Conservation (phyloP, 106 monocot genomes). For the Apostasia shenzhenica region DNA sequence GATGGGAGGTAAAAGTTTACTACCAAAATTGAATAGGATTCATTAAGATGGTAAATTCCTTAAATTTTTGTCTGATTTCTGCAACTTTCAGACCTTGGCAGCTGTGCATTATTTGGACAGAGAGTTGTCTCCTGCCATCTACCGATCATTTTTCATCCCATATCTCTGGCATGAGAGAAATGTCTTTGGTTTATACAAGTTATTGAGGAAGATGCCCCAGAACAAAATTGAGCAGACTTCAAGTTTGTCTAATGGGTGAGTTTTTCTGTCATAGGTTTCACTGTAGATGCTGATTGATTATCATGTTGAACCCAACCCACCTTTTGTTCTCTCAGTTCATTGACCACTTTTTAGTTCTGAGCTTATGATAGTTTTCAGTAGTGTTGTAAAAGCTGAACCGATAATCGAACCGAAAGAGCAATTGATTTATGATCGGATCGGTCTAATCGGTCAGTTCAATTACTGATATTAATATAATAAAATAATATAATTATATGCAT, state of each 20-base stretch:
- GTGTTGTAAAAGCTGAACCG: too few relatives aligned
- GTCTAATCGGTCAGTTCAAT: too few relatives aligned
- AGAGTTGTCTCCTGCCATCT: slow-evolving; percentile 66
- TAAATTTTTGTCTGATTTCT: not conserved
- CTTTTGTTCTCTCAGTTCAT: too few relatives aligned
- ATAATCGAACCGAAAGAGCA: too few relatives aligned
- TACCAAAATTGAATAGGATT: too few relatives aligned
- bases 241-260: not conserved
- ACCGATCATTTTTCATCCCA: slow-evolving; percentile 94
- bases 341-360: too few relatives aligned
- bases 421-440: too few relatives aligned
- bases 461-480: too few relatives aligned
- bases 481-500: too few relatives aligned
- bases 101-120: slow-evolving; percentile 81
- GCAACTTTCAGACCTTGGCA: slow-evolving; percentile 57
- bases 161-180: slow-evolving; percentile 70
- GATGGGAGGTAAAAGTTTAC: slow-evolving; percentile 70
- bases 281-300: not conserved
- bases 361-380: too few relatives aligned
- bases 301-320: too few relatives aligned
- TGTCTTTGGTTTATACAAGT: slow-evolving; percentile 87
- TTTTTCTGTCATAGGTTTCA: not conserved
- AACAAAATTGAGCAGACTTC: not conserved
- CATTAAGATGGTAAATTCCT: too few relatives aligned
- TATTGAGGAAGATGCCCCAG: slow-evolving; percentile 49